Percentiles rank a stretch among this genome's conserved stretches.
These are phyloP conservation scores for Rhizopogon roseolus DNA, from an alignment of 768 basidiomycete genomes.

Conservation along the genomic window DNA sequence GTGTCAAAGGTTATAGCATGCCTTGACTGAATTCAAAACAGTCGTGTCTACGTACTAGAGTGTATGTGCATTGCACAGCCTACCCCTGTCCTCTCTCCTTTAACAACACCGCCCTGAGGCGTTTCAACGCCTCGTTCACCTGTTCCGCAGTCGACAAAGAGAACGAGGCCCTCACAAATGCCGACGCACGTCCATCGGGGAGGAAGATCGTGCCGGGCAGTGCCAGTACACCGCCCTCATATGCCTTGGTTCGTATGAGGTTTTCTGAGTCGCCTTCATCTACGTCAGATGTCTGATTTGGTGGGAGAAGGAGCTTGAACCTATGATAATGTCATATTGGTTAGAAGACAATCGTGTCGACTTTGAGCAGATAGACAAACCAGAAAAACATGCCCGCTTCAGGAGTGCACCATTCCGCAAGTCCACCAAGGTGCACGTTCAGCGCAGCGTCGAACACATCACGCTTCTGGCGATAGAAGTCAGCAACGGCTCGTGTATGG, in stretches of 20 bases:
- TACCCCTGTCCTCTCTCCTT: conserved; percentile 13
- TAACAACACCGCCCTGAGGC: conserved; percentile 44
- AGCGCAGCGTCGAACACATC: conserved; percentile 77
- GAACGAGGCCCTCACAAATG: conserved; percentile 82
- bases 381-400: conserved; percentile 91
- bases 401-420: conserved; percentile 70
- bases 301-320: conserved; percentile 61
- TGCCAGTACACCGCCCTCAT: conserved; percentile 81
- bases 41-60: too few species aligned
- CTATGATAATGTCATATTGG: conserved; percentile 27
- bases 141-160: conserved; percentile 62
- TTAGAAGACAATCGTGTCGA: conserved; percentile 11
- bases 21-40: too few species aligned
- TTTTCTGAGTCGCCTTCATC: conserved; percentile 63
- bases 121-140: conserved; percentile 66
- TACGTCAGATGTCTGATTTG: conserved; percentile 18
- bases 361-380: conserved; percentile 33
- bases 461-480: conserved; percentile 68
- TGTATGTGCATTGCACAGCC: not conserved
- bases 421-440: conserved; percentile 67
- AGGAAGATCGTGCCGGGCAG: conserved; percentile 83
- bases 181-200: conserved; percentile 62
- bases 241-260: conserved; percentile 69
- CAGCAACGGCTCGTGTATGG: conserved; percentile 66
- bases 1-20: too few species aligned